Conservation (phyloP, 164 flowering plant species). For the Sedum album region DNA sequence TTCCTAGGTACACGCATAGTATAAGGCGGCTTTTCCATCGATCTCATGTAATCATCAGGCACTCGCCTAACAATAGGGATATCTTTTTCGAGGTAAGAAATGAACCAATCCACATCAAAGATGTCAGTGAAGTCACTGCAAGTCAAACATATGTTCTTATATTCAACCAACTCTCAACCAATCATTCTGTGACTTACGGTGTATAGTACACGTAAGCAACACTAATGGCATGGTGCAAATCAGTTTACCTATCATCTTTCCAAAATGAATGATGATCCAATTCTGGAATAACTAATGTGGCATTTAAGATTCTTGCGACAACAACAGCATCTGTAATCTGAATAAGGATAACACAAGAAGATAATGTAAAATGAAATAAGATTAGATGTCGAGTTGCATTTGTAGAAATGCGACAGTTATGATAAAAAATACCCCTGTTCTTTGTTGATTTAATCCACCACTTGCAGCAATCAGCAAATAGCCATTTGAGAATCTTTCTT, state of each 20-base stretch:
- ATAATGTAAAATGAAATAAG: not conserved
- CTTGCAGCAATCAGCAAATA: not conserved
- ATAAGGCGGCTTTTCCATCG: not conserved
- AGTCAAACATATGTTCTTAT: not conserved
- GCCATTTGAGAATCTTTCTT: not conserved
- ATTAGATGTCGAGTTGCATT: not conserved
- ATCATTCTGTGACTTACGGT: not conserved
- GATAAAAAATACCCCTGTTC: not conserved
- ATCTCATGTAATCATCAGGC: not conserved
- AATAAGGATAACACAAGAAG: not conserved
- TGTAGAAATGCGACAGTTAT: not conserved
- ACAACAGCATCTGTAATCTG: not conserved
- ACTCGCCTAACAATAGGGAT: not conserved
- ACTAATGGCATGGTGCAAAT: not conserved
- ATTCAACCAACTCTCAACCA: not conserved
- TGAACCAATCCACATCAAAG: not conserved
- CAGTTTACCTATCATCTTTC: not conserved
- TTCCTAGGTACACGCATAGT: not conserved
- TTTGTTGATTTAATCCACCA: not conserved
- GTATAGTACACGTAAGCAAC: no score
- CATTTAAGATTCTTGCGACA: not conserved
- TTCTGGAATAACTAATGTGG: not conserved
- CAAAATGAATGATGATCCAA: not conserved
- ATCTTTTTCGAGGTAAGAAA: not conserved
- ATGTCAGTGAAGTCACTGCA: not conserved